Evolutionary conservation across 2,329 filamentous ascomycete genomes (phyloP).

Genomic region (Trichoderma sp.): DNA sequence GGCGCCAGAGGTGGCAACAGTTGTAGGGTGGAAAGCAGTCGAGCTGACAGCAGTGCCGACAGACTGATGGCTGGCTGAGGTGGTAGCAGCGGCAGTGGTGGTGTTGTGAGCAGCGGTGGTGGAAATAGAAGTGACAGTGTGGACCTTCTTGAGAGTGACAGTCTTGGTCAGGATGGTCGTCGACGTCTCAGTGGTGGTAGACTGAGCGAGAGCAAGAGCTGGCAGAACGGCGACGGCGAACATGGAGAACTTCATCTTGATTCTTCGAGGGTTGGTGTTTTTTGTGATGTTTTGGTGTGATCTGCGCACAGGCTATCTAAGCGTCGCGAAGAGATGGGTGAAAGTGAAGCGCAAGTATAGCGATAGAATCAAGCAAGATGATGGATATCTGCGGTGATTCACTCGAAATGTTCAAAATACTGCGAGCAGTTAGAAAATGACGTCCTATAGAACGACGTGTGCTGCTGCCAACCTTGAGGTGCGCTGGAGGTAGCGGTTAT

Average conservation of each 20-base stretch:
- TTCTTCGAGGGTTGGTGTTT: constrained; percentile 22
- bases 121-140: constrained; percentile 38
- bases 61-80: constrained; percentile 29
- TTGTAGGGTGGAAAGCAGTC: constrained; percentile 27
- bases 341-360: neutral
- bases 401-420: neutral
- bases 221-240: constrained; percentile 54
- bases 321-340: constrained; percentile 17
- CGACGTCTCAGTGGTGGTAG: constrained; percentile 41
- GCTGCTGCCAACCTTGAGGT: neutral
- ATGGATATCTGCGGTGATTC: neutral
- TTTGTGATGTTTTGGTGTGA: constrained; percentile 19
- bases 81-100: constrained; percentile 38
- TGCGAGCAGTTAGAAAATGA: neutral
- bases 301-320: constrained; percentile 30
- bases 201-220: constrained; percentile 52
- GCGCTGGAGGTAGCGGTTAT: neutral
- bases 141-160: constrained; percentile 51
- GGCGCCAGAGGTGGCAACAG: constrained; percentile 30
- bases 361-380: neutral
- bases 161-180: constrained; percentile 49
- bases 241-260: constrained; percentile 43
- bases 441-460: neutral
- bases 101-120: constrained; percentile 33
- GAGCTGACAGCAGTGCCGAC: constrained; percentile 24